Percentiles rank a stretch among this genome's conserved stretches.
Evolutionary conservation across 352 stramenopile species (phyloP).

Genomic region (Phytopythium delawarense): DNA sequence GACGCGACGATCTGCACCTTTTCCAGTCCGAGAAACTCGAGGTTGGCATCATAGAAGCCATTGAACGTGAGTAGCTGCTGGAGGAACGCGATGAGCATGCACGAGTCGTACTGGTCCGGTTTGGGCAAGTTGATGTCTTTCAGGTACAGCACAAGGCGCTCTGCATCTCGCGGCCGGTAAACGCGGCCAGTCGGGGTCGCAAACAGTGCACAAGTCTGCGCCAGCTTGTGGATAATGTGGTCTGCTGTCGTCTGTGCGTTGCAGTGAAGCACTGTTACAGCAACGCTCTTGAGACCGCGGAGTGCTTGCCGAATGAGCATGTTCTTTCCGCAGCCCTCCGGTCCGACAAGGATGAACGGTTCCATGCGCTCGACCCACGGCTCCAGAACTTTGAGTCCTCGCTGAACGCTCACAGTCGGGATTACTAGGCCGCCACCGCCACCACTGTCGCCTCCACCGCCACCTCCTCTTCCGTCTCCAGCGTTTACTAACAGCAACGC

Average conservation of each 20-base stretch:
- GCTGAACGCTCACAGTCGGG: conserved; percentile 80
- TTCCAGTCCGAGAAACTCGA: conserved; percentile 94
- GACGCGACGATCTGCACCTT: conserved; percentile 93
- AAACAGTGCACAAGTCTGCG: conserved; percentile 92
- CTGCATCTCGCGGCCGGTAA: conserved; percentile 90
- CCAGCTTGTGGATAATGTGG: conserved; percentile 94
- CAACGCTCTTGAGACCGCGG: conserved; percentile 64
- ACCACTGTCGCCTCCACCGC: conserved; percentile 1
- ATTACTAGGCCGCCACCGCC: conserved; percentile 16
- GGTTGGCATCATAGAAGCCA: conserved; percentile 94
- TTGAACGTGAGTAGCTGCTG: conserved; percentile 95
- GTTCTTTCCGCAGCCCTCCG: conserved; percentile 93
- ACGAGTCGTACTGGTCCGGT: conserved; percentile 94
- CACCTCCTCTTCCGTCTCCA: conserved; percentile 3
- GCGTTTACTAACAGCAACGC: conserved; percentile 12
- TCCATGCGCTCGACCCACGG: conserved; percentile 92
- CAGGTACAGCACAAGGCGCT: conserved; percentile 93
- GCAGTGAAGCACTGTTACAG: conserved; percentile 89
- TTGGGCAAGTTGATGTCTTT: conserved; percentile 96
- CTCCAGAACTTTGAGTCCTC: conserved; percentile 83
- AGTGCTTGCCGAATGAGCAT: conserved; percentile 93
- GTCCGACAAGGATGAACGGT: conserved; percentile 94
- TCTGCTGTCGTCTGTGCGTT: conserved; percentile 93
- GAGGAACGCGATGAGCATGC: conserved; percentile 95
- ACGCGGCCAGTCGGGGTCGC: conserved; percentile 89